A percentile compares a stretch with the other conserved stretches of the same genome.
Evolutionary conservation across 192 early-diverging fungal genomes (phyloP).

Genomic region (Backusella psychrophila): DNA sequence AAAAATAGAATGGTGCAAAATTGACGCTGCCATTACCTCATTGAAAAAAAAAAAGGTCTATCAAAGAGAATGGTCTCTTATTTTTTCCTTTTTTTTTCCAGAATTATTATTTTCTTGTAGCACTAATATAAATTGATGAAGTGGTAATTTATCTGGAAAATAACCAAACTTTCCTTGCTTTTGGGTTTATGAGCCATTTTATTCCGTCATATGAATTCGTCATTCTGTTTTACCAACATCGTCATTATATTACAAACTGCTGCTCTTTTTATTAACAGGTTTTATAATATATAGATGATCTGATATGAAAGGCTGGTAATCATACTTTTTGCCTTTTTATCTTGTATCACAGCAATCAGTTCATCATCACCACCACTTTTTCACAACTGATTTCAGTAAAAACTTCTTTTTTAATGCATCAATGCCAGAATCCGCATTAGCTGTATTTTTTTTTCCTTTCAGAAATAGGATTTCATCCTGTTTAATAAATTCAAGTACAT

Average conservation of each 20-base stretch:
- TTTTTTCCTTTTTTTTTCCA: background rate
- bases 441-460: background rate
- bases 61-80: background rate
- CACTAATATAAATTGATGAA: background rate
- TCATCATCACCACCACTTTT: background rate
- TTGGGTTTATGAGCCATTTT: background rate
- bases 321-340: background rate
- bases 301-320: background rate
- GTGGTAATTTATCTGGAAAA: background rate
- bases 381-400: background rate
- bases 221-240: background rate
- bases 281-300: background rate
- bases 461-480: background rate
- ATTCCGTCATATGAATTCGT: background rate
- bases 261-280: background rate
- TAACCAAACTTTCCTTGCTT: background rate
- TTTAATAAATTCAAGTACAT: background rate
- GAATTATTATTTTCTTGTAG: background rate
- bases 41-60: background rate
- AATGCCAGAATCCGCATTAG: background rate
- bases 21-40: background rate
- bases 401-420: background rate
- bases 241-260: background rate
- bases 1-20: background rate
- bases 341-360: background rate